Conservation (phyloP, 2,329 filamentous ascomycete species). For the Diaporthe sp. region DNA sequence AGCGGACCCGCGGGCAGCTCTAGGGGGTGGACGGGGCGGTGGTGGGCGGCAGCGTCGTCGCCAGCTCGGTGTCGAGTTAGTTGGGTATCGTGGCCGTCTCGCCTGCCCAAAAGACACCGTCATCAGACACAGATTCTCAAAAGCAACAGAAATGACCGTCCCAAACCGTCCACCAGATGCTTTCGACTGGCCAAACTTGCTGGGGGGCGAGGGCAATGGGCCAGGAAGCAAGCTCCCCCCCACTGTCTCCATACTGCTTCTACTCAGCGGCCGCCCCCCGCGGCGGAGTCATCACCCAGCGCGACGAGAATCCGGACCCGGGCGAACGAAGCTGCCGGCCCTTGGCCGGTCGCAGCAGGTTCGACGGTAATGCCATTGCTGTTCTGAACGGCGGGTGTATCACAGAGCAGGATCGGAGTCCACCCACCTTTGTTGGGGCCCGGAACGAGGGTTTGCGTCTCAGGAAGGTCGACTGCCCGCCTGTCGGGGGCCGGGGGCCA, state of each 20-base stretch:
- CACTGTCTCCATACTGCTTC: slow-evolving; percentile 31
- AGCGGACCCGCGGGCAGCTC: not conserved
- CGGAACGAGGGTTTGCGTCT: slow-evolving; percentile 5
- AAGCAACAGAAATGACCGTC: not conserved
- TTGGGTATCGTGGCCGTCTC: slow-evolving; percentile 28
- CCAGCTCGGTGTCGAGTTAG: slow-evolving; percentile 13
- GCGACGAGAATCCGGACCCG: not conserved
- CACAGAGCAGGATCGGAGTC: slow-evolving; percentile 21
- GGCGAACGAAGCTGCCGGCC: not conserved
- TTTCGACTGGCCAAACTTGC: slow-evolving; percentile 8
- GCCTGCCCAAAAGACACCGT: slow-evolving; percentile 28
- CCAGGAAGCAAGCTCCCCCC: slow-evolving; percentile 29
- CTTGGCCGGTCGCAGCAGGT: not conserved
- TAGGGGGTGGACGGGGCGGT: not conserved
- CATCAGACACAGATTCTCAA: slow-evolving; percentile 32
- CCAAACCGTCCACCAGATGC: not conserved
- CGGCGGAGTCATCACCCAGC: slow-evolving; percentile 36
- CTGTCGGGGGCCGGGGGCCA: slow-evolving; percentile 26
- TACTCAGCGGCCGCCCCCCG: slow-evolving; percentile 26
- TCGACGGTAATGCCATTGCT: not conserved
- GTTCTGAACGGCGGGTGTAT: not conserved
- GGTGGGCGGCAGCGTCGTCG: slow-evolving; percentile 8
- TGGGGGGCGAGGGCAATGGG: slow-evolving; percentile 2
- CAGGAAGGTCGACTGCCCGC: slow-evolving; percentile 25
- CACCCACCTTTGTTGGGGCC: slow-evolving; percentile 32